phyloP scores from a whole-genome alignment of 495 filamentous ascomycete genomes.

The Beverwykella pulmonaria region DNA sequence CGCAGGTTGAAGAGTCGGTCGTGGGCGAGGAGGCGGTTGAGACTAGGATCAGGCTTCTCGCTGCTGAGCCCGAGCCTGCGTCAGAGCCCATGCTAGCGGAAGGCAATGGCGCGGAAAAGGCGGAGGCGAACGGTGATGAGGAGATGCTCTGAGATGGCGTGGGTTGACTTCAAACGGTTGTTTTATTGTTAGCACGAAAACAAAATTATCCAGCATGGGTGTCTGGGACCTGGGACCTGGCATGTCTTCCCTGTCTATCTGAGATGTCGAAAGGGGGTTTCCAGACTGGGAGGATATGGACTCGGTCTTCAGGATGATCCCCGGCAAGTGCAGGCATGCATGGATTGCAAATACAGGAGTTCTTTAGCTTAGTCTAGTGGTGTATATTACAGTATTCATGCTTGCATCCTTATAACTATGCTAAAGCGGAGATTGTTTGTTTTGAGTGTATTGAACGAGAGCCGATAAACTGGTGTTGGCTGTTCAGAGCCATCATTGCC shows the following conservation, averaged over 20 bases:
- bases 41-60: slow-evolving; percentile 33
- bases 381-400: neutral
- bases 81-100: slow-evolving; percentile 1
- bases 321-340: neutral
- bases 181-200: neutral
- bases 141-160: slow-evolving; percentile 17
- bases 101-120: slow-evolving; percentile 4
- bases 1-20: slow-evolving; percentile 77
- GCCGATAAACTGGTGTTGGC: too few relatives aligned
- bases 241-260: neutral
- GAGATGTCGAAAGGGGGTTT: neutral
- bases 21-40: slow-evolving; percentile 44
- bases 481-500: too few relatives aligned
- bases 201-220: too few relatives aligned
- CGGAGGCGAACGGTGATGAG: slow-evolving; percentile 3
- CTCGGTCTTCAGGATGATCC: neutral
- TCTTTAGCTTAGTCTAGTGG: neutral
- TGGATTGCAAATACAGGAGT: neutral
- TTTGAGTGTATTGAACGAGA: too few relatives aligned
- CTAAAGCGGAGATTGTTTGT: neutral
- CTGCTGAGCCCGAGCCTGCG: slow-evolving; percentile 18
- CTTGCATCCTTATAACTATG: neutral
- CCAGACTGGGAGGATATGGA: neutral
- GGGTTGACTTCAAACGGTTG: neutral
- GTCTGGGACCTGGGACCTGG: too few relatives aligned